A percentile compares a stretch with the other conserved stretches of the same genome.
phyloP scores from a whole-genome alignment of 768 basidiomycete genomes.

The Cystofilobasidium macerans region DNA sequence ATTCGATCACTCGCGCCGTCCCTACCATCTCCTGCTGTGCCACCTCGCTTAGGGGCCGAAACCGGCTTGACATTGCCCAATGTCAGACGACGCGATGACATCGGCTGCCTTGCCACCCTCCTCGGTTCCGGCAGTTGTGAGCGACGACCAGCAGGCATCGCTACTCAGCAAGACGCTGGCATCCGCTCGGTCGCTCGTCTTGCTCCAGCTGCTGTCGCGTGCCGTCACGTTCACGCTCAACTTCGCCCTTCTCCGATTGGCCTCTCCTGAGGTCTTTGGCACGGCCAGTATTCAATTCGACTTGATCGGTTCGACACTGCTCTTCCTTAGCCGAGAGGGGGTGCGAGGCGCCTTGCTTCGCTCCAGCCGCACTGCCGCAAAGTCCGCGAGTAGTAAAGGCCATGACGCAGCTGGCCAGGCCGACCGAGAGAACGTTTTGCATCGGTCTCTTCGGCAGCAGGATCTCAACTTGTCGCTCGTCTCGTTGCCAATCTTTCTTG shows the following conservation, averaged over 20 bases:
- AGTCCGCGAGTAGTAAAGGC: slow-evolving; percentile 1
- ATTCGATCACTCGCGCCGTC: too few relatives aligned
- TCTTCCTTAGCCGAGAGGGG: slow-evolving; percentile 90
- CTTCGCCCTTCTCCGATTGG: slow-evolving; percentile 70
- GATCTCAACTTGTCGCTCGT: slow-evolving; percentile 48
- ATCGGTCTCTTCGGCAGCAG: not conserved
- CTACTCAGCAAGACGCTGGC: slow-evolving; percentile 34
- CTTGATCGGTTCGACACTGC: slow-evolving; percentile 71
- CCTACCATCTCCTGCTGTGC: too few relatives aligned
- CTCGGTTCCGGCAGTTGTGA: not conserved
- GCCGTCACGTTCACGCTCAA: slow-evolving; percentile 79
- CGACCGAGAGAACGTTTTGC: not conserved
- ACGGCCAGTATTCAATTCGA: slow-evolving; percentile 92
- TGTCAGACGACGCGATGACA: not conserved
- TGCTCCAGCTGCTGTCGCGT: slow-evolving; percentile 74
- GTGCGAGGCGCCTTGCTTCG: slow-evolving; percentile 67
- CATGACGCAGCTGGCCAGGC: too few relatives aligned
- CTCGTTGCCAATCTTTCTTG: slow-evolving; percentile 58
- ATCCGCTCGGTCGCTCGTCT: slow-evolving; percentile 58
- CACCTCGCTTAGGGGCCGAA: too few relatives aligned
- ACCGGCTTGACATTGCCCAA: too few relatives aligned
- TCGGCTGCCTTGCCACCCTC: not conserved
- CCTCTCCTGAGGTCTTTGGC: slow-evolving; percentile 71
- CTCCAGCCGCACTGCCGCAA: slow-evolving; percentile 41
- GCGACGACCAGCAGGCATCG: too few relatives aligned